Conservation (phyloP, 1,284 basidiomycete genomes). For the Heterobasidion irregulare region DNA sequence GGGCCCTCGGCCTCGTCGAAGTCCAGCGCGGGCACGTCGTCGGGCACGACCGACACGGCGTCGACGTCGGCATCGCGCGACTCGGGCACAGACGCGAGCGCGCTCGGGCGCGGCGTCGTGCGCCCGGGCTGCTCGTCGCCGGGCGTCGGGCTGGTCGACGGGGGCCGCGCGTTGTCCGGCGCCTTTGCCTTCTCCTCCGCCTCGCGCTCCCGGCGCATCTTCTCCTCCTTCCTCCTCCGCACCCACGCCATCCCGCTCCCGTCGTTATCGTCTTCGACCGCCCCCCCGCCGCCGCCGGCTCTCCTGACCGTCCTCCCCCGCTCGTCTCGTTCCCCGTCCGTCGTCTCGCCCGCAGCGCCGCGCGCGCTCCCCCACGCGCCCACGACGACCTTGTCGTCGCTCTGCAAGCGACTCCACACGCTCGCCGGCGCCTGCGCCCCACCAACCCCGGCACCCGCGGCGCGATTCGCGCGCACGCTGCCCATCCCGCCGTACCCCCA, state of each 20-base stretch:
- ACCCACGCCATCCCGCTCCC: slow-evolving; percentile 74
- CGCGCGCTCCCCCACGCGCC: slow-evolving; percentile 17
- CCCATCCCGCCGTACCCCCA: slow-evolving; percentile 86
- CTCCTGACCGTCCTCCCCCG: slow-evolving; percentile 9
- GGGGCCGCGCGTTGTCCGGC: not conserved
- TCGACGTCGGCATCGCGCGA: not conserved
- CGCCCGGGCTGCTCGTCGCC: not conserved
- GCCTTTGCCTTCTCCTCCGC: slow-evolving; percentile 21
- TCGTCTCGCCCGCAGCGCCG: slow-evolving; percentile 11
- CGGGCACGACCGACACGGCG: not conserved
- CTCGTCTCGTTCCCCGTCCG: slow-evolving; percentile 15
- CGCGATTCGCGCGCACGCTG: slow-evolving; percentile 29
- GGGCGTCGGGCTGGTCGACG: not conserved
- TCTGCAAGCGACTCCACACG: slow-evolving; percentile 35
- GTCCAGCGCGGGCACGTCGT: not conserved
- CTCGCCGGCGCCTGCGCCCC: slow-evolving; percentile 6
- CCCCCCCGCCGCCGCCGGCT: too few relatives aligned
- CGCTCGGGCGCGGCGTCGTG: not conserved
- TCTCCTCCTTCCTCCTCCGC: slow-evolving; percentile 44
- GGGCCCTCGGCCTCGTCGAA: not conserved
- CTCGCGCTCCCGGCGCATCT: slow-evolving; percentile 33
- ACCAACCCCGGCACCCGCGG: slow-evolving; percentile 12
- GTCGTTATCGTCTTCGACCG: slow-evolving; percentile 50
- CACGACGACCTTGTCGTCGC: slow-evolving; percentile 18
- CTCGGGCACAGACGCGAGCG: not conserved